Conservation (phyloP, 2,329 filamentous ascomycete genomes). For the Camptophora hylomeconis region DNA sequence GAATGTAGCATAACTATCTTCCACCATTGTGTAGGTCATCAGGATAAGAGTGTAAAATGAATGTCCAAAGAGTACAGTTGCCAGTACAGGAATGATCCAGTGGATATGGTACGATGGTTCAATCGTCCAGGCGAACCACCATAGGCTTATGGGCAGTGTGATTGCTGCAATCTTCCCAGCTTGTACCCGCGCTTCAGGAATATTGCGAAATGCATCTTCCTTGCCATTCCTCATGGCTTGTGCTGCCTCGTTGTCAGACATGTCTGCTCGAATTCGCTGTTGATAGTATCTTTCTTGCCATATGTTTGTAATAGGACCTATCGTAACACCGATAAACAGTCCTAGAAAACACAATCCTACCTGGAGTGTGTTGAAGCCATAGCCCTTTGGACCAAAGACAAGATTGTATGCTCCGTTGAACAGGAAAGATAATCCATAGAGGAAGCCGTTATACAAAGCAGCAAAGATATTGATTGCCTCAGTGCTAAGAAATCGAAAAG, state of each 20-base stretch:
- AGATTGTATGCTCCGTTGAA: slow-evolving; percentile 38
- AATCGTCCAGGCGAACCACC: slow-evolving; percentile 50
- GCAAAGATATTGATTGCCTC: slow-evolving; percentile 36
- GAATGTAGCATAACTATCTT: slow-evolving; percentile 30
- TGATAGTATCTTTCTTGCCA: slow-evolving; percentile 16
- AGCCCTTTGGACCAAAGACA: slow-evolving; percentile 37
- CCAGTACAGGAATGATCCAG: slow-evolving; percentile 27
- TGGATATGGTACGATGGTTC: slow-evolving; percentile 25
- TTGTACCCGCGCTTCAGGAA: slow-evolving; percentile 43
- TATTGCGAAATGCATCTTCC: slow-evolving; percentile 4
- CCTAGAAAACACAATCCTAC: slow-evolving; percentile 69
- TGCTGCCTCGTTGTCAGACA: slow-evolving; percentile 10
- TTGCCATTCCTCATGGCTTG: slow-evolving; percentile 14
- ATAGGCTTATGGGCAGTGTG: slow-evolving; percentile 41
- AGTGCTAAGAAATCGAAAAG: slow-evolving; percentile 33
- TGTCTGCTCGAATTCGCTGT: slow-evolving; percentile 20
- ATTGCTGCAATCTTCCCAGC: slow-evolving; percentile 37
- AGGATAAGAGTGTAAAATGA: slow-evolving; percentile 27
- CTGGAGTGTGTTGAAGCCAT: slow-evolving; percentile 55
- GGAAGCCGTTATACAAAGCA: slow-evolving; percentile 37
- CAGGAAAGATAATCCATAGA: slow-evolving; percentile 37
- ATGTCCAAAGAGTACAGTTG: slow-evolving; percentile 25
- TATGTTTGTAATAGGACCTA: slow-evolving; percentile 28
- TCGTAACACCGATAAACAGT: slow-evolving; percentile 57
- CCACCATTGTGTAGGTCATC: slow-evolving; percentile 30